Evolutionary conservation across 768 basidiomycete species (phyloP), one percentile per base, ranked within the genome.

Genomic region (Boletus sensibilis): DNA sequence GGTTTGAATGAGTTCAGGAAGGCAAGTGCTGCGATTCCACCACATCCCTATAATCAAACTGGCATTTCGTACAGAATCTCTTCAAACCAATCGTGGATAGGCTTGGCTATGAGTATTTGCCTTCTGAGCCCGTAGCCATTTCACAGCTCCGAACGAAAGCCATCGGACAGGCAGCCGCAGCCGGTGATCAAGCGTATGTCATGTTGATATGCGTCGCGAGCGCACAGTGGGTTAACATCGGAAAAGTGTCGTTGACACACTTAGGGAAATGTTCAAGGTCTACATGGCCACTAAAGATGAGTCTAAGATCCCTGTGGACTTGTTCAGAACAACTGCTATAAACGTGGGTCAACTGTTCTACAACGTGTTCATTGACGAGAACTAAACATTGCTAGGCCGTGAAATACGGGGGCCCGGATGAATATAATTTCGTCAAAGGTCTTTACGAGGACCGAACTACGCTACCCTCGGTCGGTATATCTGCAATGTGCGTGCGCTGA

Each of bases 261-360:
- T 96, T 49, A 75, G 78, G 62, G 73, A 74, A 25, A 86, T 91
- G 53, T 98, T 97, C 76, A 74, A 76, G 35, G 74, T 81, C 29
- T 92, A 86, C 68, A 70, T 88, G 63, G 78, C 82, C 56, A 89
- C 84, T 14, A 83, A 83, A 9, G 90, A 96, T 66, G 83, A 88
- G 63, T 87, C 86, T 0, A 76, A 72, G 51, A 91, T 98, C 61
- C 91, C 92, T 8, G 81, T 84, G 27, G 95, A 98, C 73, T 73
- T 98, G 44, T 81, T 88, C 61, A 65, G 76, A 29, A 72, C 79
- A 40, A 82, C 83, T 40, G 86, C 78, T 69, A 62, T 68, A 29
- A 77, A 73, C 49, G 87, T 88, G 61, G 16, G 81, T 67, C 9
- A 14, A 37, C 41, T 31, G n/a, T 25, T 50, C 16, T 9, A 31